phyloP scores from a whole-genome alignment of 1,284 basidiomycete genomes.

The Coniferiporia sulphurascens region DNA sequence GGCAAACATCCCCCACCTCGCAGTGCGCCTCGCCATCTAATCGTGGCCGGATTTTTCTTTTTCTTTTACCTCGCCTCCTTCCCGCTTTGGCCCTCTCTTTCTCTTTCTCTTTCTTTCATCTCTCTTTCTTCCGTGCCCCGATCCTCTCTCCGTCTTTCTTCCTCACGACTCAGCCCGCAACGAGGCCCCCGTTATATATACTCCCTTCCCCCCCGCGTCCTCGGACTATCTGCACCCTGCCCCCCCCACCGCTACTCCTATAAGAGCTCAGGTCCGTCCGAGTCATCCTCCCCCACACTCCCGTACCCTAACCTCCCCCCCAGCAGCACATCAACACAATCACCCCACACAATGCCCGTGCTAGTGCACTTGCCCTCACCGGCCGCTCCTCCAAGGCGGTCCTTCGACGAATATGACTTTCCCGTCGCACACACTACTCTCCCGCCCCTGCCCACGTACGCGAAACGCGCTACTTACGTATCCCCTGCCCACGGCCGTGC shows the following conservation, averaged over 20 bases:
- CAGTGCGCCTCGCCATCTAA: neutral
- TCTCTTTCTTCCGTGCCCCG: neutral
- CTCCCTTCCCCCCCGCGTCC: neutral
- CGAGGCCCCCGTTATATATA: neutral
- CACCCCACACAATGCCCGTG: neutral
- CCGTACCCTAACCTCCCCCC: neutral
- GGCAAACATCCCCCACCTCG: neutral
- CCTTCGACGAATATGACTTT: slow-evolving; percentile 8
- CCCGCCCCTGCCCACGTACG: neutral
- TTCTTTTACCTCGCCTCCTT: neutral
- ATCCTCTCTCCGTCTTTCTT: neutral
- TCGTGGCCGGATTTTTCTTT: neutral
- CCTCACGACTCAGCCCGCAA: neutral
- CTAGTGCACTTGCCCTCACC: neutral
- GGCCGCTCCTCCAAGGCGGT: neutral
- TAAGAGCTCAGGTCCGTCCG: neutral
- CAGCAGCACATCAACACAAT: neutral
- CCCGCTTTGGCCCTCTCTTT: no score
- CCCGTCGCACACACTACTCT: neutral
- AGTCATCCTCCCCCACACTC: neutral
- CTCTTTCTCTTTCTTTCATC: neutral
- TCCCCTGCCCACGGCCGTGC: neutral
- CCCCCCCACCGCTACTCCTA: neutral
- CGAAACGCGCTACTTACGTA: neutral
- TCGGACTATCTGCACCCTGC: neutral